These are phyloP conservation scores for Excoecaria agallocha DNA, from an alignment of 345 rosid genomes.

Conservation along the genomic window DNA sequence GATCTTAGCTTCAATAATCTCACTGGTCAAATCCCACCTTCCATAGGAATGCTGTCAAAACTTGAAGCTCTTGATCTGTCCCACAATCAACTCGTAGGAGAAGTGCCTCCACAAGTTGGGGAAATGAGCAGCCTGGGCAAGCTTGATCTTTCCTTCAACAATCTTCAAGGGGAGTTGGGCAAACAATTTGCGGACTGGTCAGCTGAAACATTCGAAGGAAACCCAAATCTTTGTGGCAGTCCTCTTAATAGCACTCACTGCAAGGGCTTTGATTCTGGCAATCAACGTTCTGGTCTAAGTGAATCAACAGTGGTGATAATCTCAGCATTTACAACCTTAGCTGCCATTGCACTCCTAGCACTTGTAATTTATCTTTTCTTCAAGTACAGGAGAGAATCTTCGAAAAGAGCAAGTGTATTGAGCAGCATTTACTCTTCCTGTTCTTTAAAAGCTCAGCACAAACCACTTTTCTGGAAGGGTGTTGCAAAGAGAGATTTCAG, in stretches of 20 bases:
- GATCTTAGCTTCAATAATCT: conserved; percentile 80
- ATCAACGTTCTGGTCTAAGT: conserved; percentile 44
- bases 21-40: conserved; percentile 61
- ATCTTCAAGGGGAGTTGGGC: conserved; percentile 63
- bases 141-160: conserved; percentile 74
- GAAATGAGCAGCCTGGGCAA: conserved; percentile 77
- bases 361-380: conserved; percentile 47
- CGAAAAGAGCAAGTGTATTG: conserved; percentile 40
- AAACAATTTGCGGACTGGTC: conserved; percentile 79
- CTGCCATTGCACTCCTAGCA: conserved; percentile 60
- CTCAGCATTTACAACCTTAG: conserved; percentile 61
- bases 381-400: conserved; percentile 47
- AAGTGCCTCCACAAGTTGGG: conserved; percentile 58
- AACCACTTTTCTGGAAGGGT: conserved; percentile 57
- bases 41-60: conserved; percentile 59
- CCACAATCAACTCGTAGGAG: conserved; percentile 65
- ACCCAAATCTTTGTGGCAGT: conserved; percentile 67
- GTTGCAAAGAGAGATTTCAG: conserved; percentile 60
- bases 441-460: conserved; percentile 64
- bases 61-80: conserved; percentile 85
- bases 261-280: conserved; percentile 18
- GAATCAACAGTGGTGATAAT: conserved; percentile 46
- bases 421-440: conserved; percentile 52
- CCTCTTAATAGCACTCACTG: conserved; percentile 51
- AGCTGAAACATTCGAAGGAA: conserved; percentile 64